A percentile compares a stretch with the other conserved stretches of the same genome.
These are phyloP conservation scores for Drechslera avenae DNA, from an alignment of 2,329 filamentous ascomycete genomes.

Conservation along the genomic window DNA sequence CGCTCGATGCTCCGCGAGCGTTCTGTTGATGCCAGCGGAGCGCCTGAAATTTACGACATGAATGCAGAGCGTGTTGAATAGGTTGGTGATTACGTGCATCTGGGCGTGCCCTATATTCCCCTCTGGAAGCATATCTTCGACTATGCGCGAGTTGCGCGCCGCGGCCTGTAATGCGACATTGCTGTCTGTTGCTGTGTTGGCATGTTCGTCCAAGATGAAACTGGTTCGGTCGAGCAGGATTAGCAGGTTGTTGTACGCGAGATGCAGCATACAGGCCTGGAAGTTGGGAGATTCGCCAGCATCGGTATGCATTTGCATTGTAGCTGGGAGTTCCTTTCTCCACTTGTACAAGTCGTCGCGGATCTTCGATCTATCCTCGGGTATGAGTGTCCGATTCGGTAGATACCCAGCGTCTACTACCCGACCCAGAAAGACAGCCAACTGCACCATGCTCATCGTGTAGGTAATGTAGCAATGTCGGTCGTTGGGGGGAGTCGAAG, in stretches of 20 bases:
- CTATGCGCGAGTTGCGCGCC: conserved; percentile 53
- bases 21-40: conserved; percentile 46
- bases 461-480: conserved; percentile 43
- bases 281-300: conserved; percentile 44
- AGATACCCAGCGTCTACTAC: conserved; percentile 48
- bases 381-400: conserved; percentile 26
- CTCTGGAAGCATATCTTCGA: conserved; percentile 55
- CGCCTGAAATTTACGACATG: conserved; percentile 53
- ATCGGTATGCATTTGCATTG: conserved; percentile 44
- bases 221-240: conserved; percentile 53
- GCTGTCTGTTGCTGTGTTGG: conserved; percentile 45
- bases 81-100: conserved; percentile 56
- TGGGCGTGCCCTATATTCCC: conserved; percentile 53
- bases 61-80: conserved; percentile 57
- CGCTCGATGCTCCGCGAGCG: conserved; percentile 56
- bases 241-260: conserved; percentile 56
- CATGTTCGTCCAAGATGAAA: conserved; percentile 47
- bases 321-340: conserved; percentile 47
- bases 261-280: conserved; percentile 48
- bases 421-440: conserved; percentile 47
- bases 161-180: conserved; percentile 54
- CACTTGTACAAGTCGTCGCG: conserved; percentile 48
- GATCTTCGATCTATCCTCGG: conserved; percentile 25
- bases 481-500: conserved; percentile 33
- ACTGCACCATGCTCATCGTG: conserved; percentile 46